Base-by-base conservation (phyloP, 1,284 basidiomycete species). In the Puccinia horiana region DNA sequence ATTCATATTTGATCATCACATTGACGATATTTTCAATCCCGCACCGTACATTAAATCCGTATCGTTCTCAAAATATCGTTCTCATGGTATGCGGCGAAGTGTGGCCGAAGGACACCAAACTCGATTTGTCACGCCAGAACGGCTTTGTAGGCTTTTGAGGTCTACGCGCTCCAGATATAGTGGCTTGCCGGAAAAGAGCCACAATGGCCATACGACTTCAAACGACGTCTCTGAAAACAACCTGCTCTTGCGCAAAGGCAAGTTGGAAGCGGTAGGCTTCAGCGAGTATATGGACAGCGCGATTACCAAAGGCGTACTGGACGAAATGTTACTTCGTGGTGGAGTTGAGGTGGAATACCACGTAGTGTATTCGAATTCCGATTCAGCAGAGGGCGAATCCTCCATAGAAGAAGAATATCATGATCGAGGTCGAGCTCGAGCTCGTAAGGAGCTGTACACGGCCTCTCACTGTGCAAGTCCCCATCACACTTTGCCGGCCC, bases 221-320 rank as follows among this genome's bases (percentile, higher is more conserved):
- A 29, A 61, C 23, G 32, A 26, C 61, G 49, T 35, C 61, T 44
- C 49, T 26, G 61, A 49, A 40, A 20, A n/a, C 29, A 37, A 52
- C 42, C 12, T 40, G 26, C 44, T 70, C 18, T 26, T 70, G 29
- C 63, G 77, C 23, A 79, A 79, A 58, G 77, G 77, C n/a, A 67
- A 79, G n/a, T 54, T 79, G 18, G 37, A 49, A 54, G 47, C 63
- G 32, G 77, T 79, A 11, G 77, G 65, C 35, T 79, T 79, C 29
- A 79, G 77, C 67, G 77, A 79, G 40, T 79, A 79, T 47, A 79
- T 79, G 77, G 77, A 79, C n/a, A 79, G 77, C 42, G 77, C 77
- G 12, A 79, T 79, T 20, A 69, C 65, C 14, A 79, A 79, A 52
- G 32, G 32, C 47, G 77, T 79, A 2, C 63, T 79, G 0, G 77